Percentiles rank a stretch among this genome's conserved stretches.
These are phyloP conservation scores for Haplographium delicatum DNA, from an alignment of 495 filamentous ascomycete species.

Conservation along the genomic window DNA sequence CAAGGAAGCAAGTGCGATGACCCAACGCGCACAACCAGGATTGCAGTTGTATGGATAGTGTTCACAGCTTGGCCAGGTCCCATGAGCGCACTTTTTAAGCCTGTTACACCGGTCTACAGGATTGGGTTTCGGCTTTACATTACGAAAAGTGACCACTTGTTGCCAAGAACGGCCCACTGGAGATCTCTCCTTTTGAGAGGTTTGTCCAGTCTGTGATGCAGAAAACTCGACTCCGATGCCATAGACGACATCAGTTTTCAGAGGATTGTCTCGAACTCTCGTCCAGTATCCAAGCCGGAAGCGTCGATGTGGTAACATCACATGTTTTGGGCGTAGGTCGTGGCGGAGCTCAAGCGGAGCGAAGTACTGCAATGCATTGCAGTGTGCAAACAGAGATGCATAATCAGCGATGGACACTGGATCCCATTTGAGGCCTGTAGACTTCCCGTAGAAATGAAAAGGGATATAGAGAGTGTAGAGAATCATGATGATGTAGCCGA, in stretches of 20 bases:
- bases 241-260: background rate
- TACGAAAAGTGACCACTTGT: background rate
- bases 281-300: slow-evolving; percentile 7
- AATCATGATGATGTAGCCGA: slow-evolving; percentile 1
- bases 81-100: background rate
- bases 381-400: background rate
- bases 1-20: slow-evolving; percentile 3
- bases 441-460: background rate
- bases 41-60: slow-evolving; percentile 8
- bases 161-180: background rate
- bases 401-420: slow-evolving; percentile 5
- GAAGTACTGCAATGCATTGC: slow-evolving; percentile 5
- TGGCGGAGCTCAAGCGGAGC: slow-evolving; percentile 2
- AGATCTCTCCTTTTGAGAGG: background rate
- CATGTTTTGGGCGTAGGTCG: slow-evolving; percentile 1
- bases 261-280: slow-evolving; percentile 1
- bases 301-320: background rate
- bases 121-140: background rate
- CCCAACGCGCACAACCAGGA: background rate
- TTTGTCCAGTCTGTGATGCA: background rate
- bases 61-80: slow-evolving; percentile 1
- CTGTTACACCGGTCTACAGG: slow-evolving; percentile 2
- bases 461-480: slow-evolving; percentile 1
- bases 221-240: slow-evolving; percentile 1
- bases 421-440: slow-evolving; percentile 4